phyloP scores from a whole-genome alignment of 225 moss, liverwort and hornwort genomes.

The Physcomitrium patens region DNA sequence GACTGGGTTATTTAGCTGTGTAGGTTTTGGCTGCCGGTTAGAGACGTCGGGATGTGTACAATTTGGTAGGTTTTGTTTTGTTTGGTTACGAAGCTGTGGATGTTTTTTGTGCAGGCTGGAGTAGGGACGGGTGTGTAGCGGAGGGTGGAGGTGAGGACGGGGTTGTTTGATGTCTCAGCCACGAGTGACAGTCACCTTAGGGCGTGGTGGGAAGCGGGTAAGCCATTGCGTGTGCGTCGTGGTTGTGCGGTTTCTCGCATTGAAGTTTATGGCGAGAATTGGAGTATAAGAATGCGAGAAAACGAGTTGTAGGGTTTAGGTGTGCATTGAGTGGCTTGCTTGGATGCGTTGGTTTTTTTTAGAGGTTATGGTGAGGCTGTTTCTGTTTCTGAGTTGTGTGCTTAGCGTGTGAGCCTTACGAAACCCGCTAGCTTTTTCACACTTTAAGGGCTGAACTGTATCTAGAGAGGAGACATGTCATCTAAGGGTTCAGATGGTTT shows the following conservation, averaged over 20 bases:
- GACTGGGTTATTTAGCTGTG: no score
- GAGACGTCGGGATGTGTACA: no score
- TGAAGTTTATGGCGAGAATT: not conserved
- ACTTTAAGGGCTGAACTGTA: not conserved
- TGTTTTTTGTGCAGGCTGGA: not conserved
- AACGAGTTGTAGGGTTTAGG: constrained; percentile 9
- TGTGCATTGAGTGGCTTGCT: not conserved
- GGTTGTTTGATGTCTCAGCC: constrained; percentile 86
- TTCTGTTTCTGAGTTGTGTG: not conserved
- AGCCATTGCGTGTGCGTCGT: not conserved
- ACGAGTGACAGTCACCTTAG: constrained; percentile 83
- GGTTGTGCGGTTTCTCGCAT: not conserved
- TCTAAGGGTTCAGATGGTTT: not conserved
- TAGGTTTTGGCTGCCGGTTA: no score
- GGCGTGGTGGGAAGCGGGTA: constrained; percentile 78
- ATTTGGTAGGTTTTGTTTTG: no score
- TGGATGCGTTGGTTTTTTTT: no score
- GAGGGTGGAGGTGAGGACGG: constrained; percentile 26
- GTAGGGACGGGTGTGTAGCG: constrained; percentile 18
- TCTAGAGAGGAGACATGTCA: not conserved
- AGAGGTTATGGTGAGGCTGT: no score
- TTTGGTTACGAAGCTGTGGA: no score
- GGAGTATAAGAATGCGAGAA: not conserved
- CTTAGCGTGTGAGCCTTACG: not conserved
- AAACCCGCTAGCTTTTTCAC: not conserved